Evolutionary conservation across 1,284 basidiomycete genomes (phyloP), one percentile per base, ranked within the genome.

Genomic region (Puccinia coronata): DNA sequence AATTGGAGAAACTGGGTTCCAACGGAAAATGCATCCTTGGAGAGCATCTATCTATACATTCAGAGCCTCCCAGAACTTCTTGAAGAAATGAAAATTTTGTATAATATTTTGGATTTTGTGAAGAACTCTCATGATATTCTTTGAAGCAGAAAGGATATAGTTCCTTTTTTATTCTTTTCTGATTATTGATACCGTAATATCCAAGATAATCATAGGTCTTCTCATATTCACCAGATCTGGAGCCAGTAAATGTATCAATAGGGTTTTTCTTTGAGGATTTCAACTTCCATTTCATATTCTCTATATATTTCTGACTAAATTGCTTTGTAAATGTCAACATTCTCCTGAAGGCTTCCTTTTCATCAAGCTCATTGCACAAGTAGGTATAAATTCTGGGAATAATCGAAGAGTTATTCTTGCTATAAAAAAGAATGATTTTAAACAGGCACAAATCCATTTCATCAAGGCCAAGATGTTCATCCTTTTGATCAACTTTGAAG

Each of bases 271-370:
- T 47, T 43, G 61, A 39, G n/a, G 20, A 5, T 1, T 2, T 8
- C 28, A 63, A 39, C n/a, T 47, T 67, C 12, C 1, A 8, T 43
- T 47, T 47, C 6, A 67, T 18, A 16, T 67, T 41, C 28, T 67
- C 20, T 12, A 43, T 47, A 28, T 28, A 41, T 67, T 25, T 28
- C 41, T 67, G 41, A 5, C n/a, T 0, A 28, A 47, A 67, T 39
- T 67, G 63, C 41, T 67, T 67, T 47, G 63, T 47, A 47, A 67
- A 39, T 8, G 63, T 67, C 41, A 67, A 28, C 39, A 67, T 47
- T 67, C 63, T 67, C 47, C 63, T 47, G 23, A 43, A 67, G n/a
- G 63, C 23, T 28, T 67, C 63, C 47, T 1, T 3, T 47, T 41
- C n/a, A 67, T 67, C n/a, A 20, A 67, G 20, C 28, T 28, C n/a